phyloP scores from a whole-genome alignment of 78 protist genomes.

The Goniomonas avonlea region DNA sequence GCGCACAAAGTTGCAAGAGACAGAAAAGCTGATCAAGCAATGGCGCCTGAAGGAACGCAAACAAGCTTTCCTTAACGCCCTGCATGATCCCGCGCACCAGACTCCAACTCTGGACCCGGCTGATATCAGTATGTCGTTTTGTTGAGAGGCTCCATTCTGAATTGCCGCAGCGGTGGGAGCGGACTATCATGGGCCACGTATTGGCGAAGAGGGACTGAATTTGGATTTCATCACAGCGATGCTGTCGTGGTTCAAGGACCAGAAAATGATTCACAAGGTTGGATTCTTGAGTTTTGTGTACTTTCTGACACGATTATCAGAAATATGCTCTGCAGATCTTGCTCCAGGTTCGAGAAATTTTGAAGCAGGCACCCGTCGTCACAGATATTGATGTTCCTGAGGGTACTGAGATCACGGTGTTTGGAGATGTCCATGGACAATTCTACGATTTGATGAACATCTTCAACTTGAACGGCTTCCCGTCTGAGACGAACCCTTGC shows the following conservation, averaged over 20 bases:
- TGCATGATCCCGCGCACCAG: not conserved
- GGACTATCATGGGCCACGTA: not conserved
- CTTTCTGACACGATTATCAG: no score
- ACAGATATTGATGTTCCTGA: not conserved
- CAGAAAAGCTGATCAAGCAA: not conserved
- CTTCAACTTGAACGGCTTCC: slow-evolving; percentile 78
- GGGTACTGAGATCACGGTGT: slow-evolving; percentile 60
- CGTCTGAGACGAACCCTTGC: slow-evolving; percentile 53
- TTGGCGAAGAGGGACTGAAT: not conserved
- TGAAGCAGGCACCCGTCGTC: not conserved
- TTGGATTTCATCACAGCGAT: not conserved
- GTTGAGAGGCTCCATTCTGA: not conserved
- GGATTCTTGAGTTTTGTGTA: no score
- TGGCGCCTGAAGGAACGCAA: not conserved
- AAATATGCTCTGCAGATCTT: not conserved
- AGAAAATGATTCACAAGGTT: slow-evolving; percentile 42
- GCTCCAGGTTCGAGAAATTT: not conserved
- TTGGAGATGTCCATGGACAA: slow-evolving; percentile 93
- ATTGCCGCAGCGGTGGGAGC: not conserved
- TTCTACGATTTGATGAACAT: slow-evolving; percentile 61
- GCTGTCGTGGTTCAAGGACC: not conserved
- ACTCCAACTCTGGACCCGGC: not conserved
- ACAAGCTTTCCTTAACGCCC: no score
- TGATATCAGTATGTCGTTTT: not conserved
- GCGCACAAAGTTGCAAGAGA: not conserved